Evolutionary conservation across 208 protist genomes (phyloP).

Genomic region (Leishmania turanica): DNA sequence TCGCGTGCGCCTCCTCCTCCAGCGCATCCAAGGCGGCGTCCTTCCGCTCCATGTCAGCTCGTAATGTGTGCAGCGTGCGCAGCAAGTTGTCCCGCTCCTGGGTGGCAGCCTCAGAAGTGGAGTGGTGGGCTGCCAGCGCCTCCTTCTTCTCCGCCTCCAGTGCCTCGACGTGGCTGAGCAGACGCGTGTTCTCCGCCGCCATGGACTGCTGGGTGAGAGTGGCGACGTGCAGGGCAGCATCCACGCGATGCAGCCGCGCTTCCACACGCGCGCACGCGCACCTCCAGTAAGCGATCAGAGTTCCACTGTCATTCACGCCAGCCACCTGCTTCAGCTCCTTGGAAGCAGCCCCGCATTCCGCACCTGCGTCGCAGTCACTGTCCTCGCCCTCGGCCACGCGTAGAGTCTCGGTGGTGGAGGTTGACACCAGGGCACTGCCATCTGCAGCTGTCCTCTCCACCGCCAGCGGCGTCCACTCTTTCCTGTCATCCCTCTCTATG

Average conservation of each 20-base stretch:
- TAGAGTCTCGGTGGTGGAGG: neutral
- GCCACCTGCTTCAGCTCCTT: neutral
- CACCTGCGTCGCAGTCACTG: neutral
- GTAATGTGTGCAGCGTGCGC: conserved; percentile 74
- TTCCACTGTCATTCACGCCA: neutral
- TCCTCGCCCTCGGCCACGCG: neutral
- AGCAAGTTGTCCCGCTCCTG: conserved; percentile 75
- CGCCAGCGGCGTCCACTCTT: neutral
- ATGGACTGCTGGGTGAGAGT: conserved; percentile 42
- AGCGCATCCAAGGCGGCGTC: conserved; percentile 53
- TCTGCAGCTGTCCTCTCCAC: neutral
- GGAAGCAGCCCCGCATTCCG: neutral
- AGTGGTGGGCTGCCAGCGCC: conserved; percentile 13
- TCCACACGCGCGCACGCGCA: conserved; percentile 25
- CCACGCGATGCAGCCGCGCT: conserved; percentile 33
- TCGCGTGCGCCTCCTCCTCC: conserved; percentile 69
- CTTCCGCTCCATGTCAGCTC: conserved; percentile 61
- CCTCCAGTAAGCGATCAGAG: conserved; percentile 36
- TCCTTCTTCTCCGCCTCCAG: conserved; percentile 19
- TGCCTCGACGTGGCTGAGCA: conserved; percentile 44
- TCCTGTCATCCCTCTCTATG: neutral
- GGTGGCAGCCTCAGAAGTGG: conserved; percentile 10
- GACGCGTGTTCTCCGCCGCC: conserved; percentile 57
- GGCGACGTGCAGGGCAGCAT: conserved; percentile 37
- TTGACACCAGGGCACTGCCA: conserved; percentile 16